Evolutionary conservation across 805 yeast genomes (phyloP), one percentile per base, ranked within the genome.

Genomic region (Monosporozyma siamensis): DNA sequence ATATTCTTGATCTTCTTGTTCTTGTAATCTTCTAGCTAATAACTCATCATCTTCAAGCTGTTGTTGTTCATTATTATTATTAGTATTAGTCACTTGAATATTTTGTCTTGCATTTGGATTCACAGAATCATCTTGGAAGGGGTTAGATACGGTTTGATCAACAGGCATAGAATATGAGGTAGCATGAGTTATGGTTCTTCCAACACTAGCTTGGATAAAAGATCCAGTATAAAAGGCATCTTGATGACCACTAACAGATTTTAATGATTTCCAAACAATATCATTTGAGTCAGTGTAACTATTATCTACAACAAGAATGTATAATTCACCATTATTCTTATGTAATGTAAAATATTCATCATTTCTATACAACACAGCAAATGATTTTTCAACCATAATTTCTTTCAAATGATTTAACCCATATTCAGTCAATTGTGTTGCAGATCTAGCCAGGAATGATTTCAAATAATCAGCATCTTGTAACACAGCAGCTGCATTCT

Each of bases 221-320:
- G 67, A 70, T 2, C 92, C 95, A 11, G 76, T 74, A 58, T 75
- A 78, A 51, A 80, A 84, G 22, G 69, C 66, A 54, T 85, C 94
- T n/a, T 76, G 77, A 1, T 68, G 62, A 0, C 96, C 96, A 35
- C 71, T 70, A 3, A 78, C 71, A 2, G 85, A 75, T 39, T 71
- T 72, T 34, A 90, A 63, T 1, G 83, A 74, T 56, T 84, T 89
- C 97, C 97, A 90, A 6, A 86, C 85, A 15, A 82, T 72, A n/a
- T 71, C 65, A 1, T 49, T 48, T 32, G 69, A 66, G 18, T 56
- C 46, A 35, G 50, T 55, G 53, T 77, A 82, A 3, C 92, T 87
- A 12, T 70, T 65, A 56, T 92, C 96, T 1, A 92, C 84, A 3
- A 84, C 80, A 22, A 90, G 66, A 4, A 75, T 61, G 55, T 75